Evolutionary conservation across 2,329 filamentous ascomycete genomes (phyloP), one percentile per base, ranked within the genome.

Genomic region (Colletotrichum lini): DNA sequence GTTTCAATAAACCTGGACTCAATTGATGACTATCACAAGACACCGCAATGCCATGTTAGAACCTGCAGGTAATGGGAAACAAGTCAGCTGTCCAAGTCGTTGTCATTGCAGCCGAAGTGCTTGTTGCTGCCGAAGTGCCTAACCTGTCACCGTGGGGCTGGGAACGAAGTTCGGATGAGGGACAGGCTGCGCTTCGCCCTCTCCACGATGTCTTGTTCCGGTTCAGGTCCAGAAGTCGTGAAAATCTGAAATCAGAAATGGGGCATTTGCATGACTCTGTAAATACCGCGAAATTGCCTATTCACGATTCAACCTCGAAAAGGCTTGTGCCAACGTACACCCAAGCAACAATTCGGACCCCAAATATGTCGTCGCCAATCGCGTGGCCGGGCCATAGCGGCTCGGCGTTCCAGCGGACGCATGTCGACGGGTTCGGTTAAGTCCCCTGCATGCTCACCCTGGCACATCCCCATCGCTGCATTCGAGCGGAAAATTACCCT

Each of bases 401-500:
- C 58, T 64, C 53, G 58, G 58, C 65, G 50, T 44, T 21, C 52
- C 26, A 67, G 50, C 50, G 35, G 52, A 58, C 10, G 68, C 64
- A 53, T 49, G 38, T 66, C 5, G 21, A 30, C 54, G 50, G 58
- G 21, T 45, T 47, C 45, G 58, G 52, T 42, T 47, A 40, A 65
- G 52, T 42, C 57, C 38, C 45, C 45, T 68, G 65, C 65, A 68
- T 49, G 50, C 23, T 53, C 62, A 61, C 35, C 68, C 65, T 45
- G 47, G 67, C 44, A 38, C 35, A 45, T 26, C 26, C 15, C 30
- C 16, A 42, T n/a, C 35, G 23, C 42, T 21, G 35, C 21, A 53
- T 26, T 12, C 35, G 30, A 58, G 49, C n/a, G 44, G 35, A 60
- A 66, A 69, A 69, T 69, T 72, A 40, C 69, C 59, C 15, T 60